These are phyloP conservation scores for Trametes punicea DNA, from an alignment of 768 basidiomycete genomes.

Conservation along the genomic window DNA sequence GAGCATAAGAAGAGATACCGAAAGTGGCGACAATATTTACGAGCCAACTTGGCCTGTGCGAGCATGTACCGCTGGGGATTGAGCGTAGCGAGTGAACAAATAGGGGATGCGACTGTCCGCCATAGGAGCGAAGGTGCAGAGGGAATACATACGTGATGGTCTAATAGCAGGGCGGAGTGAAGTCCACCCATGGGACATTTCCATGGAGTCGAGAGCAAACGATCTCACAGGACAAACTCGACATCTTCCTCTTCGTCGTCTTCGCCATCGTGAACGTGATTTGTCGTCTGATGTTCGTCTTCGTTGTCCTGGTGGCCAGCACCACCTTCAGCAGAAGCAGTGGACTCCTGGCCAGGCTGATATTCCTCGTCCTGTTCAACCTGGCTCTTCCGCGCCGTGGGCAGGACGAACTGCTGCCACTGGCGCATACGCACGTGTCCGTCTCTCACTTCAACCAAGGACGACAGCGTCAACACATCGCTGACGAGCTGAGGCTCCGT, in stretches of 20 bases:
- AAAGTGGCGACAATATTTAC: constrained; percentile 8
- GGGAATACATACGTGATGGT: background rate
- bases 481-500: constrained; percentile 53
- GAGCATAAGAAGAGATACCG: constrained; percentile 9
- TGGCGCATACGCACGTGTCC: constrained; percentile 65
- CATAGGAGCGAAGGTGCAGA: background rate
- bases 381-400: constrained; percentile 52
- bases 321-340: background rate
- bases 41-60: background rate
- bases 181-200: background rate
- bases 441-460: constrained; percentile 64
- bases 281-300: constrained; percentile 35
- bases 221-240: constrained; percentile 63
- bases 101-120: background rate
- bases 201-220: constrained; percentile 5
- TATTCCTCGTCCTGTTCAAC: constrained; percentile 29
- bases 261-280: constrained; percentile 34
- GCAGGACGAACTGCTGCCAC: constrained; percentile 63
- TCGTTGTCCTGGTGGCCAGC: constrained; percentile 11
- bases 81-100: background rate
- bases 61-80: background rate
- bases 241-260: constrained; percentile 75
- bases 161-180: background rate
- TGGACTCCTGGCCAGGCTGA: background rate
- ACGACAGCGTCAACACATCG: constrained; percentile 67